These are phyloP conservation scores for Aeschynomene evenia DNA, from an alignment of 306 rosid genomes.

Conservation along the genomic window DNA sequence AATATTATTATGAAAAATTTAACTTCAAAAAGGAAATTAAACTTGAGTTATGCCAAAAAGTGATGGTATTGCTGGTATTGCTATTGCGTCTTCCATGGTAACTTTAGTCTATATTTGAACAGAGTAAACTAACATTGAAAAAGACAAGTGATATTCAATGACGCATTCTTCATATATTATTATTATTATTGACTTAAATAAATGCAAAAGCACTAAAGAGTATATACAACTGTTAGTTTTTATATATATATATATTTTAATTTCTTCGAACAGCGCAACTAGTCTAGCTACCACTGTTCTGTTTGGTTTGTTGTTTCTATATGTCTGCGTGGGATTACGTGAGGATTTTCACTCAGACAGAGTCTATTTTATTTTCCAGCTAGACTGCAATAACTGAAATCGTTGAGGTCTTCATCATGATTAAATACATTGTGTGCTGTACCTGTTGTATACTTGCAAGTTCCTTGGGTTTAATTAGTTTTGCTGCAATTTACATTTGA, in stretches of 20 bases:
- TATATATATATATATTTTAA: too few relatives aligned
- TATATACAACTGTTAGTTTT: too few relatives aligned
- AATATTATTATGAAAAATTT: neutral
- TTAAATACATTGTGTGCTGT: neutral
- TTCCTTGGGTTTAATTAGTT: neutral
- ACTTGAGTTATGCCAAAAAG: neutral
- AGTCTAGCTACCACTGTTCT: neutral
- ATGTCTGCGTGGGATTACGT: neutral
- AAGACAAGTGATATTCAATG: neutral
- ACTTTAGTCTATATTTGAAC: neutral
- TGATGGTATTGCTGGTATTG: neutral
- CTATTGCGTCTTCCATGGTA: neutral
- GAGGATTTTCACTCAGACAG: slow-evolving; percentile 1
- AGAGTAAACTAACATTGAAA: neutral
- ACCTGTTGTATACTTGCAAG: too few relatives aligned
- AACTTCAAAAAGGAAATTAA: neutral
- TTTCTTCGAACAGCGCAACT: too few relatives aligned
- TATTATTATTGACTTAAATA: neutral
- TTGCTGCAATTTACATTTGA: too few relatives aligned
- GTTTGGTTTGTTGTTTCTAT: neutral
- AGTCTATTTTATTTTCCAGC: slow-evolving; percentile 34
- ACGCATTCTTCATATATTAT: neutral
- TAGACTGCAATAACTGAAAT: slow-evolving; percentile 29
- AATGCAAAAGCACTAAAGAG: neutral
- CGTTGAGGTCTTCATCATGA: neutral